Evolutionary conservation across 2,329 filamentous ascomycete species (phyloP).

Genomic region (Cordyceps fumosorosea): DNA sequence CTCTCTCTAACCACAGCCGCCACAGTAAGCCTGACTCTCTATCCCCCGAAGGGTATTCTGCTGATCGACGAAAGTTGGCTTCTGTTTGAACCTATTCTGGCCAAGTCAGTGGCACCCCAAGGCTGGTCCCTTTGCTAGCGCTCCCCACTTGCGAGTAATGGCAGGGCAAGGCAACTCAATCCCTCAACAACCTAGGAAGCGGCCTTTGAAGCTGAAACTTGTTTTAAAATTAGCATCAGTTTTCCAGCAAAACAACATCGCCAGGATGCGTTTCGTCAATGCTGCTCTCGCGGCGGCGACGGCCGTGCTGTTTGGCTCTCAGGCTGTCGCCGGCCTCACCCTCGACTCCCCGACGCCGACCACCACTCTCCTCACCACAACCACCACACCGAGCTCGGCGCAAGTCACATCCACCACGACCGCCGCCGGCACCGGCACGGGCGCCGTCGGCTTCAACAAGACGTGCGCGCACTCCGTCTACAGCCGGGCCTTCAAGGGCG

Average conservation of each 20-base stretch:
- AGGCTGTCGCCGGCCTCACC: neutral
- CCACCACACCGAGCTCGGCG: neutral
- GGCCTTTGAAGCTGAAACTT: neutral
- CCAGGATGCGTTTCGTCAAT: neutral
- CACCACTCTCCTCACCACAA: neutral
- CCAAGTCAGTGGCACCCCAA: no score
- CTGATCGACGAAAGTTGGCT: neutral
- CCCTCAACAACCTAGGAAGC: neutral
- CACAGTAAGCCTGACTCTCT: neutral
- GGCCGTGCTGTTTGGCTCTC: neutral
- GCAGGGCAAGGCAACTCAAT: no score
- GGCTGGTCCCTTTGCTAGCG: conserved; percentile 4
- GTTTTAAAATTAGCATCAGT: neutral
- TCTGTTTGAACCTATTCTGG: no score
- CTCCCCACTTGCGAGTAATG: conserved; percentile 10
- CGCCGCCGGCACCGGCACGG: neutral
- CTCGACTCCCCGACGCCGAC: neutral
- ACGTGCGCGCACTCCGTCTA: conserved; percentile 3
- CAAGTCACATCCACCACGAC: neutral
- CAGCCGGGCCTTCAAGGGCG: neutral
- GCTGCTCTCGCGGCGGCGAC: neutral
- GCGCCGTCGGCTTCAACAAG: conserved; percentile 1
- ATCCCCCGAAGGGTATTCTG: neutral
- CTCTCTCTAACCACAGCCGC: no score
- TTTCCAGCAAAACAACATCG: neutral